Evolutionary conservation across 2,329 filamentous ascomycete genomes (phyloP).

Genomic region (Calonectria fujianensis): DNA sequence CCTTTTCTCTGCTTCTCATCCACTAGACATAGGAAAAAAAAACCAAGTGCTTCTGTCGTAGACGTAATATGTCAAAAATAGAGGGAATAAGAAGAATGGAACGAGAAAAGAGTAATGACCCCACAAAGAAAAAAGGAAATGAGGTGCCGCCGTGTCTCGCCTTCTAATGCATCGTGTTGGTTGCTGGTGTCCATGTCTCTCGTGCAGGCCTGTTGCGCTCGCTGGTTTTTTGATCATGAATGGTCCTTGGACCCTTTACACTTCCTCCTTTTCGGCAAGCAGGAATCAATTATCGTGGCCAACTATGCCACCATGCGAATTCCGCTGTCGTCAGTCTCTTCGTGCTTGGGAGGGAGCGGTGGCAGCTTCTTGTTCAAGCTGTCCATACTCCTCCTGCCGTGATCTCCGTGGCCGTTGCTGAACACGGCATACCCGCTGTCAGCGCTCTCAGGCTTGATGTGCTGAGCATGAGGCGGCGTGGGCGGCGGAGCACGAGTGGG

Average conservation of each 20-base stretch:
- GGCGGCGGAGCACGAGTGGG: constrained; percentile 66
- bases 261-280: constrained; percentile 48
- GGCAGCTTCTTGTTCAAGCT: constrained; percentile 78
- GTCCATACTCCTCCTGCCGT: constrained; percentile 68
- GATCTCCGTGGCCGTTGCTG: constrained; percentile 56
- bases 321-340: constrained; percentile 53
- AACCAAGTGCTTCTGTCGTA: constrained; percentile 48
- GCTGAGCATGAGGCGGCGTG: constrained; percentile 58
- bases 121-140: constrained; percentile 42
- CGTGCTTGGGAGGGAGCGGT: constrained; percentile 67
- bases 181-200: constrained; percentile 52
- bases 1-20: constrained; percentile 36
- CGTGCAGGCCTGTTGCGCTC: constrained; percentile 49
- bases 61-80: constrained; percentile 50
- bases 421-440: constrained; percentile 68
- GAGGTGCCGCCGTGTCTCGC: constrained; percentile 52
- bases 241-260: constrained; percentile 36
- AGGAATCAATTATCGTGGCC: constrained; percentile 47
- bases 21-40: constrained; percentile 49
- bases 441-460: constrained; percentile 66
- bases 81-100: constrained; percentile 49
- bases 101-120: constrained; percentile 40
- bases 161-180: constrained; percentile 56
- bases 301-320: constrained; percentile 59
- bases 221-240: constrained; percentile 53